Evolutionary conservation across 306 rosid species (phyloP).

Genomic region (Hippophae rhamnoides): DNA sequence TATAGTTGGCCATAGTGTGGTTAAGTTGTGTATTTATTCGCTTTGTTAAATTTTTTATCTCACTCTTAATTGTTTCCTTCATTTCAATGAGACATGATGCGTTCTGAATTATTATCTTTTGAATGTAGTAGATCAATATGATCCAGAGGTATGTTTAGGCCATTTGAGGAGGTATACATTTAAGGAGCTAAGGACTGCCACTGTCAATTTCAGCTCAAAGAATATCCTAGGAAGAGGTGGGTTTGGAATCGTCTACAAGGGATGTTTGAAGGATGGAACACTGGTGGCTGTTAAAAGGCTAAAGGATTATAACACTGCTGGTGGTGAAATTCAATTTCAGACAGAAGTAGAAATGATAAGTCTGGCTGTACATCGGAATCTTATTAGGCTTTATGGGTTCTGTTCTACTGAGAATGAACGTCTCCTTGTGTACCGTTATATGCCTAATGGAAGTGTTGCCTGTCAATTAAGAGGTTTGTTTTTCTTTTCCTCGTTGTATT

Average conservation of each 20-base stretch:
- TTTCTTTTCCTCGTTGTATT: conserved; percentile 3
- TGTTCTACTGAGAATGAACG: conserved; percentile 91
- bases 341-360: conserved; percentile 98
- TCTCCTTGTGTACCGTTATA: conserved; percentile 90
- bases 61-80: too few species aligned
- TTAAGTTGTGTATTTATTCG: neutral
- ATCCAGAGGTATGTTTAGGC: conserved; percentile 90
- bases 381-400: conserved; percentile 81
- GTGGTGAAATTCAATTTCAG: conserved; percentile 97
- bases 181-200: conserved; percentile 95
- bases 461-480: conserved; percentile 81
- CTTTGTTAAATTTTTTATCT: neutral
- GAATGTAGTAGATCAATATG: conserved; percentile 73
- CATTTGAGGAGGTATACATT: conserved; percentile 83
- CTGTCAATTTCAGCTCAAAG: conserved; percentile 91
- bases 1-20: too few species aligned
- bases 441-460: conserved; percentile 96
- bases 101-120: conserved; percentile 13
- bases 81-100: conserved; percentile 2
- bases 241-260: conserved; percentile 93
- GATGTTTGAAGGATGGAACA: conserved; percentile 73
- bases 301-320: conserved; percentile 82
- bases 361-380: conserved; percentile 90
- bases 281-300: conserved; percentile 88
- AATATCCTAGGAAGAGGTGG: conserved; percentile 95